These are phyloP conservation scores for Triticum urartu DNA, from an alignment of 176 grass and related monocot genomes.

Conservation along the genomic window DNA sequence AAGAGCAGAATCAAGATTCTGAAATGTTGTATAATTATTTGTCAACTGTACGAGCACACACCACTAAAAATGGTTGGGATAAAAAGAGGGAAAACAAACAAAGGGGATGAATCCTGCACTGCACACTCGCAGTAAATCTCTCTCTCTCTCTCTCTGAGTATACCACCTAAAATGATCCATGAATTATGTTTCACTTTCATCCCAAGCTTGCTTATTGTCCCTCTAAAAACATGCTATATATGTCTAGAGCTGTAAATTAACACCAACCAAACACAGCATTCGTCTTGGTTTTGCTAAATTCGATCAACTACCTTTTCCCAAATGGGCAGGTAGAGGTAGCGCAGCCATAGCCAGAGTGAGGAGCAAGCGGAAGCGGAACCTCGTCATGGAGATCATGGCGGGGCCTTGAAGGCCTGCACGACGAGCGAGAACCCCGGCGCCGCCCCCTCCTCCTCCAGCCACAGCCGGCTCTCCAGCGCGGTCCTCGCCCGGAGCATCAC, in stretches of 20 bases:
- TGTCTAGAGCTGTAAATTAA: slow-evolving; percentile 9
- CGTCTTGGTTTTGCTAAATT: slow-evolving; percentile 17
- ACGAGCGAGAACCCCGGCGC: slow-evolving; percentile 73
- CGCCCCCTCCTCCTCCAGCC: slow-evolving; percentile 79
- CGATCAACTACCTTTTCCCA: slow-evolving; percentile 11
- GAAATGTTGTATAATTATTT: slow-evolving; percentile 10
- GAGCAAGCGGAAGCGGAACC: not conserved
- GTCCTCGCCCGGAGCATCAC: slow-evolving; percentile 80
- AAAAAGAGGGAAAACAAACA: not conserved
- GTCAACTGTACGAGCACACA: slow-evolving; percentile 32
- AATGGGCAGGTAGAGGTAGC: not conserved
- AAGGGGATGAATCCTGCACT: not conserved
- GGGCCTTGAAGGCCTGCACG: slow-evolving; percentile 56
- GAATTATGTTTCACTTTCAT: slow-evolving; percentile 5
- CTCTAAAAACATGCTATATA: not conserved
- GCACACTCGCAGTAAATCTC: not conserved
- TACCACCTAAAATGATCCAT: slow-evolving; percentile 4
- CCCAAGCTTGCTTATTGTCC: slow-evolving; percentile 8
- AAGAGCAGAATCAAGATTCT: slow-evolving; percentile 8
- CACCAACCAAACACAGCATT: not conserved
- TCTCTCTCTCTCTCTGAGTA: not conserved
- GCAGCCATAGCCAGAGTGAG: not conserved
- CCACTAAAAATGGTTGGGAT: not conserved
- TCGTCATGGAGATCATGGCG: slow-evolving; percentile 31
- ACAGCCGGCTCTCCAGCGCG: slow-evolving; percentile 82